phyloP scores from a whole-genome alignment of 345 rosid genomes.

The Ceriops decandra region DNA sequence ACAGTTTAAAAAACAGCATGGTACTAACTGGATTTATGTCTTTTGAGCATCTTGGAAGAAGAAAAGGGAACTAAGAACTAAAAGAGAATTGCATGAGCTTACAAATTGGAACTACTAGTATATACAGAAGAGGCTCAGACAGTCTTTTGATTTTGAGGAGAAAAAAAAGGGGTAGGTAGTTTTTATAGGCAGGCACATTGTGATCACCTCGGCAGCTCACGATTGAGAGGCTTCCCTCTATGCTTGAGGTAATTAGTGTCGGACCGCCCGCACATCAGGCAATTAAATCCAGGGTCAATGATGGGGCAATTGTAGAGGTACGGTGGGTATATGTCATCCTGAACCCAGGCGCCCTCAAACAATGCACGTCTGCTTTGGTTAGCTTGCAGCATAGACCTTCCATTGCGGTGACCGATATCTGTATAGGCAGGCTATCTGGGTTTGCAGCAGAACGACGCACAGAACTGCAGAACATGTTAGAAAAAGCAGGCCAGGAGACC shows the following conservation, averaged over 20 bases:
- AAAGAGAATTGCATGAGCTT: too few relatives aligned
- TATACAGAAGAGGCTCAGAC: too few relatives aligned
- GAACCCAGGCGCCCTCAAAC: conserved; percentile 65
- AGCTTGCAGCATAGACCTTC: conserved; percentile 46
- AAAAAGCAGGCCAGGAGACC: background rate
- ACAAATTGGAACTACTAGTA: too few relatives aligned
- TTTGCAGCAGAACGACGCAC: conserved; percentile 29
- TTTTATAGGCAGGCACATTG: too few relatives aligned
- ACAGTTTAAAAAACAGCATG: background rate
- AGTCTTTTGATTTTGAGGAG: too few relatives aligned
- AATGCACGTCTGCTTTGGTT: conserved; percentile 55
- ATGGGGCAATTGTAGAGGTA: conserved; percentile 53
- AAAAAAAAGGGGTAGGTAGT: too few relatives aligned
- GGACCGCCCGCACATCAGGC: conserved; percentile 78
- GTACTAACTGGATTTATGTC: background rate
- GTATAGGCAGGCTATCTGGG: conserved; percentile 43
- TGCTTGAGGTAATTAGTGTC: conserved; percentile 81
- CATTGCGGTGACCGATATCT: conserved; percentile 44
- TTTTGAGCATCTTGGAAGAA: too few relatives aligned
- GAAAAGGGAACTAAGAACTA: too few relatives aligned
- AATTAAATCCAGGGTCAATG: conserved; percentile 72
- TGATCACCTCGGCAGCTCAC: conserved; percentile 76
- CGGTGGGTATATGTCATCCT: conserved; percentile 29
- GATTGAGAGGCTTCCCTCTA: conserved; percentile 78
- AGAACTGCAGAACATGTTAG: conserved; percentile 30